Conservation (phyloP, 2,329 filamentous ascomycete species). For the Rhytidhysteron rufulum region DNA sequence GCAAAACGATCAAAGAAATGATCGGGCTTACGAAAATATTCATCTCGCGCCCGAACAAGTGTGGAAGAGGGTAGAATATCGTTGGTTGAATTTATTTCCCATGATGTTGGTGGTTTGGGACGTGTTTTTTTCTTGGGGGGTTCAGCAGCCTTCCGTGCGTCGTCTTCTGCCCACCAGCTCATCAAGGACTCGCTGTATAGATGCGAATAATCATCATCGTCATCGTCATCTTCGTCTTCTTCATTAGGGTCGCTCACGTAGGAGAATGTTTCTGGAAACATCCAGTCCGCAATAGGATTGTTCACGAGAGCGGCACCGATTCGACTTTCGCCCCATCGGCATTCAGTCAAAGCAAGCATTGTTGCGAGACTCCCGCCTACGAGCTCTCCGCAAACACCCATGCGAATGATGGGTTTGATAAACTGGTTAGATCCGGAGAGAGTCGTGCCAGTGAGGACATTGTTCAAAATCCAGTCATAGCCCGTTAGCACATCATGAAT, state of each 20-base stretch:
- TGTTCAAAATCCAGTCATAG: slow-evolving; percentile 46
- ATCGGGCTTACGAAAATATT: slow-evolving; percentile 40
- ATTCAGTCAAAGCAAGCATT: slow-evolving; percentile 50
- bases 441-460: slow-evolving; percentile 24
- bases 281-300: slow-evolving; percentile 48
- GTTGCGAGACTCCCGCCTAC: slow-evolving; percentile 47
- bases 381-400: slow-evolving; percentile 47
- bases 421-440: slow-evolving; percentile 10
- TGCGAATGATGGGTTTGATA: slow-evolving; percentile 18
- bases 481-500: slow-evolving; percentile 46
- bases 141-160: slow-evolving; percentile 6
- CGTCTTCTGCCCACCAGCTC: slow-evolving; percentile 10
- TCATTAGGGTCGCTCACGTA: slow-evolving; percentile 2
- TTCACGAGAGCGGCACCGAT: slow-evolving; percentile 45
- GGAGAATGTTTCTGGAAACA: slow-evolving; percentile 35
- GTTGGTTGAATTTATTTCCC: slow-evolving; percentile 24
- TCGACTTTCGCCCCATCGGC: slow-evolving; percentile 33
- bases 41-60: slow-evolving; percentile 30
- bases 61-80: slow-evolving; percentile 21
- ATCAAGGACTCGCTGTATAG: slow-evolving; percentile 26
- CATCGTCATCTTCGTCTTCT: slow-evolving; percentile 22
- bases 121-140: slow-evolving; percentile 3
- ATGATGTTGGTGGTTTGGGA: slow-evolving; percentile 17
- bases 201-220: not conserved
- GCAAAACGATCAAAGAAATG: slow-evolving; percentile 49